Conservation (phyloP, 129 eudicot species). For the Chrysanthemum lavandulifolium region DNA sequence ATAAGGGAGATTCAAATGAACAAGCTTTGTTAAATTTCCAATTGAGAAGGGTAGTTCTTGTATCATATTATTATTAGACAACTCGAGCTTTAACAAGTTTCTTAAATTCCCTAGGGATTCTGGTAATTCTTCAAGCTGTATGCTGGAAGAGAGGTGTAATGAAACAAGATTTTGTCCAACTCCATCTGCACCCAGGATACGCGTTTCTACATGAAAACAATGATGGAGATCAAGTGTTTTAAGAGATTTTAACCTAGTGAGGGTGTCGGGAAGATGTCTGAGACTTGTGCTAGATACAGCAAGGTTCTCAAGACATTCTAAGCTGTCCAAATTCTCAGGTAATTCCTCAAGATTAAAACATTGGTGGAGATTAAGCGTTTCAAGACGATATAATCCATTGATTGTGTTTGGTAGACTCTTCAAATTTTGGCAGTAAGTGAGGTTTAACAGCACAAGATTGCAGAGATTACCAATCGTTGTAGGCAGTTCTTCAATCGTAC, state of each 20-base stretch:
- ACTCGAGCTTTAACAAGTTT: constrained; percentile 17
- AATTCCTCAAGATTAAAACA: constrained; percentile 13
- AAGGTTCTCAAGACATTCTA: constrained; percentile 11
- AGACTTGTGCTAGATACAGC: constrained; percentile 17
- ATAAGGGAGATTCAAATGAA: constrained; percentile 17
- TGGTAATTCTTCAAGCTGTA: constrained; percentile 9
- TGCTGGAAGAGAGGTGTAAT: constrained; percentile 23
- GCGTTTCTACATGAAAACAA: constrained; percentile 15
- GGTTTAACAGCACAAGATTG: constrained; percentile 19
- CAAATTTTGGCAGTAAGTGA: constrained; percentile 15
- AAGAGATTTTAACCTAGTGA: constrained; percentile 9
- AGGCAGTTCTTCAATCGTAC: constrained; percentile 24
- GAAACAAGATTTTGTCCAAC: constrained; percentile 8
- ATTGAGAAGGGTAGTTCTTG: constrained; percentile 19
- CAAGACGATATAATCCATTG: not conserved
- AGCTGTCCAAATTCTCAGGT: constrained; percentile 9
- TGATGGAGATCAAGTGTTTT: constrained; percentile 16
- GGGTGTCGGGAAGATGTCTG: constrained; percentile 13
- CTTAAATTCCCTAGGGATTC: constrained; percentile 3
- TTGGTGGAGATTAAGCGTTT: constrained; percentile 22
- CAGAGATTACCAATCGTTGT: constrained; percentile 14
- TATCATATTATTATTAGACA: constrained; percentile 25
- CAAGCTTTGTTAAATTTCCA: constrained; percentile 19
- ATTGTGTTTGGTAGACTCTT: constrained; percentile 23
- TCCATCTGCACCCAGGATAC: constrained; percentile 6